Evolutionary conservation across 345 rosid species (phyloP).

Genomic region (Eucalyptus sideroxylon): DNA sequence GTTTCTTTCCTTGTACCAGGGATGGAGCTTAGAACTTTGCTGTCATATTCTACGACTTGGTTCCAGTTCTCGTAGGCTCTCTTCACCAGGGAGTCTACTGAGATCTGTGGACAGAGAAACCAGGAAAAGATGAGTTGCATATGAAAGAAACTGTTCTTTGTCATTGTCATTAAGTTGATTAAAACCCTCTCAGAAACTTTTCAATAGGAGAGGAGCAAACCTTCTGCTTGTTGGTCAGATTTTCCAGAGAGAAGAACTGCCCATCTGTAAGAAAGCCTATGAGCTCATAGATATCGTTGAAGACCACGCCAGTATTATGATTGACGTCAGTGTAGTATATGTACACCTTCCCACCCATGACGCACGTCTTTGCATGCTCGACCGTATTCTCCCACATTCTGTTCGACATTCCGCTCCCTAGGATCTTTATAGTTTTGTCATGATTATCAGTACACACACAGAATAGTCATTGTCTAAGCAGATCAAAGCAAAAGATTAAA

Average conservation of each 20-base stretch:
- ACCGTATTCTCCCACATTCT: constrained; percentile 96
- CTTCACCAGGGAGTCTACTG: constrained; percentile 77
- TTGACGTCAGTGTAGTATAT: constrained; percentile 55
- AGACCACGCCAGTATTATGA: constrained; percentile 52
- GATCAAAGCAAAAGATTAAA: neutral
- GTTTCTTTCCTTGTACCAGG: constrained; percentile 20
- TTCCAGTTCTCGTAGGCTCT: constrained; percentile 89
- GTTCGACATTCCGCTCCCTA: constrained; percentile 97
- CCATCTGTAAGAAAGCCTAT: constrained; percentile 71
- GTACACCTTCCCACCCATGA: constrained; percentile 71
- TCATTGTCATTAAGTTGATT: neutral
- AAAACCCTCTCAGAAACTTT: neutral
- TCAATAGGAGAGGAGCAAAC: constrained; percentile 6
- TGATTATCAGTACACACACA: neutral
- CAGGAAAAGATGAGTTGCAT: neutral
- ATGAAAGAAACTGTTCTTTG: neutral
- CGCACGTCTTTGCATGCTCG: constrained; percentile 93
- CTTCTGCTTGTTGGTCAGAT: constrained; percentile 70
- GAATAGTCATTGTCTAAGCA: neutral
- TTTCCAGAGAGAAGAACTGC: constrained; percentile 65
- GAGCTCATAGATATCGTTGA: constrained; percentile 79
- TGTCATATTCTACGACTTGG: constrained; percentile 71
- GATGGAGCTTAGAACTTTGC: constrained; percentile 53
- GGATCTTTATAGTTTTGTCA: constrained; percentile 28
- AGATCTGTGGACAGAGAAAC: constrained; percentile 28